Evolutionary conservation across 2,329 filamentous ascomycete species (phyloP).

Genomic region (Phyllosticta citriasiana): DNA sequence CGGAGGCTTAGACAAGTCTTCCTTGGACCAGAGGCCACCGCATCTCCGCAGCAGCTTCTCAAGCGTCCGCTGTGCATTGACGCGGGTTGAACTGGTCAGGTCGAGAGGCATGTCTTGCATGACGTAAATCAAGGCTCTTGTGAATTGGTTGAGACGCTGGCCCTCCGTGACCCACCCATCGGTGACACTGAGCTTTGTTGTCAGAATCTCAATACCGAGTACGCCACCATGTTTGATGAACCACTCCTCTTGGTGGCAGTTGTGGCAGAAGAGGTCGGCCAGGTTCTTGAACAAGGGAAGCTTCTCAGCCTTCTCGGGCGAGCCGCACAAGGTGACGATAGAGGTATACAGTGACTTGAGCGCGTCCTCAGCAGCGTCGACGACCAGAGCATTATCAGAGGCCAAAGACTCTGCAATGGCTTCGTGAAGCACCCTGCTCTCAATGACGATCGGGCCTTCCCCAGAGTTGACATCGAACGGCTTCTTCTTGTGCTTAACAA

Average conservation of each 20-base stretch:
- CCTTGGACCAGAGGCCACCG: slow-evolving; percentile 68
- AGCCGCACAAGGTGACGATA: slow-evolving; percentile 69
- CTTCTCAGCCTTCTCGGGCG: slow-evolving; percentile 57
- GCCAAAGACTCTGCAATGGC: slow-evolving; percentile 84
- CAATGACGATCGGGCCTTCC: slow-evolving; percentile 78
- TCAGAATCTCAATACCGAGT: slow-evolving; percentile 77
- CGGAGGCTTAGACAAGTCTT: slow-evolving; percentile 56
- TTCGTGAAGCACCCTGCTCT: slow-evolving; percentile 78
- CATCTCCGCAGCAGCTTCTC: slow-evolving; percentile 69
- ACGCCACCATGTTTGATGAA: slow-evolving; percentile 93
- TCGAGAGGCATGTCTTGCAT: slow-evolving; percentile 97
- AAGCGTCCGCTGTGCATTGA: slow-evolving; percentile 73
- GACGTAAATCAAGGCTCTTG: slow-evolving; percentile 87
- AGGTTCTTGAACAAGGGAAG: slow-evolving; percentile 80
- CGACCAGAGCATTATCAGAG: slow-evolving; percentile 70
- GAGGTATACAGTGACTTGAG: slow-evolving; percentile 71
- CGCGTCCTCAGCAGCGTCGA: slow-evolving; percentile 70
- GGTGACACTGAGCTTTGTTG: slow-evolving; percentile 75
- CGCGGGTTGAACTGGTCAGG: slow-evolving; percentile 78
- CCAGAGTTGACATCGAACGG: slow-evolving; percentile 78
- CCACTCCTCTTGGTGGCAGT: slow-evolving; percentile 97
- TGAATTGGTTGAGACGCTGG: slow-evolving; percentile 70
- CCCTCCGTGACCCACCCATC: slow-evolving; percentile 66
- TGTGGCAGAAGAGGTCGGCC: slow-evolving; percentile 78
- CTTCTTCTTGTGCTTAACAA: slow-evolving; percentile 64